These are phyloP conservation scores for Scortechinia acanthostroma DNA, from an alignment of 2,329 filamentous ascomycete species.

Conservation along the genomic window DNA sequence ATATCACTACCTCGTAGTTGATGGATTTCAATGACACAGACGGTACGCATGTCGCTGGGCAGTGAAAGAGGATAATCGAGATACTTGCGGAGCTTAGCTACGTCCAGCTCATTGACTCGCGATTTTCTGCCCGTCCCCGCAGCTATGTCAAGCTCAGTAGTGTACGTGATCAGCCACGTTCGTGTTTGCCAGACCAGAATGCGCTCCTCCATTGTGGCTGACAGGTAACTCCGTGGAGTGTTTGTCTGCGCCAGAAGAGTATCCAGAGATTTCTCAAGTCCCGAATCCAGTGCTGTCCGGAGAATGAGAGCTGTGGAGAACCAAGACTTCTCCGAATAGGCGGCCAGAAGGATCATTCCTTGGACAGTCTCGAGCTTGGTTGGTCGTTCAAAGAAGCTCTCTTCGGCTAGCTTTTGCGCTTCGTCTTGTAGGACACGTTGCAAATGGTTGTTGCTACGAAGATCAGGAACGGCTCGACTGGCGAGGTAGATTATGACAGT, in stretches of 20 bases:
- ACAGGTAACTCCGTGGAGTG: constrained; percentile 19
- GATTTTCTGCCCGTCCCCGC: constrained; percentile 10
- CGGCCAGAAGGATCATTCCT: constrained; percentile 22
- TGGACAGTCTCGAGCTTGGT: constrained; percentile 23
- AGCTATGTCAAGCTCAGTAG: constrained; percentile 20
- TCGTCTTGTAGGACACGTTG: constrained; percentile 23
- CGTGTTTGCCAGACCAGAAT: constrained; percentile 21
- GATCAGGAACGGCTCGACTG: constrained; percentile 18
- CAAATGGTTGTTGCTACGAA: constrained; percentile 18
- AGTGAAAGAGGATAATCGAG: constrained; percentile 22
- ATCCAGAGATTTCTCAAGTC: constrained; percentile 21
- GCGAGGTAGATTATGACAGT: constrained; percentile 22
- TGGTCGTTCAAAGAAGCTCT: constrained; percentile 22
- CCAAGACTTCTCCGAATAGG: constrained; percentile 24
- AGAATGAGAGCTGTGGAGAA: constrained; percentile 23
- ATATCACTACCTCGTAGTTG: constrained; percentile 17
- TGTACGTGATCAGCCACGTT: constrained; percentile 23
- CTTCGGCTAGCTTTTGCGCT: constrained; percentile 20
- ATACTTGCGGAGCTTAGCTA: constrained; percentile 19
- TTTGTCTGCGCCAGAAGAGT: constrained; percentile 17
- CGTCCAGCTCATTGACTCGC: constrained; percentile 18
- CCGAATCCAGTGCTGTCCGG: constrained; percentile 21
- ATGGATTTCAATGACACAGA: constrained; percentile 21
- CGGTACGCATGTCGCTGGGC: constrained; percentile 20
- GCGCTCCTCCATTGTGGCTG: constrained; percentile 20